These are phyloP conservation scores for Cyclotella cryptica DNA, from an alignment of 108 stramenopile species.

Conservation along the genomic window DNA sequence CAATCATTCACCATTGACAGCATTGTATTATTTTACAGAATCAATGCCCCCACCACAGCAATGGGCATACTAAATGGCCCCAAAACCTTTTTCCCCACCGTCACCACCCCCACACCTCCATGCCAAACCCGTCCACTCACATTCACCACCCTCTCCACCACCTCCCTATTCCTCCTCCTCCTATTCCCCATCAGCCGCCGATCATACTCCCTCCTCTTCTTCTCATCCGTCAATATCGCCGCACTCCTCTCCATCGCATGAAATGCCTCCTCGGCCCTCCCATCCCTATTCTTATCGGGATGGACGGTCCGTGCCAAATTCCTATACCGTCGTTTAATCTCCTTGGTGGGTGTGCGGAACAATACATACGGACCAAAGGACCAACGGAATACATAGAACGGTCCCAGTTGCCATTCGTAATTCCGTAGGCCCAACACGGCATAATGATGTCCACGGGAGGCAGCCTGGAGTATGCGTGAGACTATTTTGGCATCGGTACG, in stretches of 20 bases:
- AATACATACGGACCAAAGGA: constrained; percentile 34
- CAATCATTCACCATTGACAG: too few species aligned
- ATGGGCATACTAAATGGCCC: constrained; percentile 76
- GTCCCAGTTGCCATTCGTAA: constrained; percentile 62
- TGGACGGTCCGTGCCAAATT: constrained; percentile 55
- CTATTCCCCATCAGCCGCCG: constrained; percentile 34
- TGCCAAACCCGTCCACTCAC: constrained; percentile 24
- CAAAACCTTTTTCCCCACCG: constrained; percentile 44
- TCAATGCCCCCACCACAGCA: constrained; percentile 57
- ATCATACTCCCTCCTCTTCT: constrained; percentile 68
- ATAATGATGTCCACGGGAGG: constrained; percentile 62
- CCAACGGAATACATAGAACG: constrained; percentile 44
- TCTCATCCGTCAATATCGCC: constrained; percentile 65
- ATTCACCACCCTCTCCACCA: constrained; percentile 27
- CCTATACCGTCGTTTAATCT: constrained; percentile 58
- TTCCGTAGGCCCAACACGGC: constrained; percentile 76
- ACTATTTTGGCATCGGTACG: too few species aligned
- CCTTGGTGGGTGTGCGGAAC: constrained; percentile 43
- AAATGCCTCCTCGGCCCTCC: constrained; percentile 86
- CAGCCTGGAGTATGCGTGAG: constrained; percentile 56
- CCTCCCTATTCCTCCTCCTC: constrained; percentile 41
- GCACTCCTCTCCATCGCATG: constrained; percentile 77
- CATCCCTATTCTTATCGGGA: constrained; percentile 72
- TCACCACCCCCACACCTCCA: constrained; percentile 22
- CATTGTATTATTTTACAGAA: constrained; percentile 46